Base-by-base conservation (phyloP, 1,284 basidiomycete species). In the Pyrrhoderma lamaoense region DNA sequence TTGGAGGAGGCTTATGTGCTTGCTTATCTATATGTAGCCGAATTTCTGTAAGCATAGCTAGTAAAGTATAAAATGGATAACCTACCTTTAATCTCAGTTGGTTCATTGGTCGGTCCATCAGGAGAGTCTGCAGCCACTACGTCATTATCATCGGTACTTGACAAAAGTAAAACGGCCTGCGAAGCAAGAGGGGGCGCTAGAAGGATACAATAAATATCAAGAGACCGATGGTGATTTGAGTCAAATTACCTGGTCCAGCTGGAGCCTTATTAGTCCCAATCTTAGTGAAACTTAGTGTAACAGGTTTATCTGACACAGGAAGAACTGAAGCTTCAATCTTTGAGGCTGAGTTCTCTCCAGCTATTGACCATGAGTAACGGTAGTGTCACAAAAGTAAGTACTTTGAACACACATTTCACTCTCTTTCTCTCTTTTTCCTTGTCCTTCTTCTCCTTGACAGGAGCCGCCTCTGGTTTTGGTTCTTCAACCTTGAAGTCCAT, bases 401-500 rank as follows among this genome's bases (percentile, higher is more conserved):
- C 11, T 13, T 18, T 14, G 14, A 16, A 36, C 57, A 37, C 27
- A 45, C 44, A 34, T 25, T 51, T 79, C 77, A 18, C 16, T 4
- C 48, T 37, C 18, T 49, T 72, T 67, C 79, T 82, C 13, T 60
- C 55, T 59, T 77, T 82, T 62, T 79, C 82, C 66, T 80, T 85
- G 59, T 83, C 74, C 56, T 82, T 83, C 61, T 78, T 77, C 57
- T 86, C 79, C 53, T 78, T 79, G 1, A 55, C 51, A 1, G 66
- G 61, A 14, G 68, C 58, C 5, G 64, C 56, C 2, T 60, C 55
- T 42, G 73, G 72, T 0, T 66, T 69, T 1, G 80, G 73, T 56
- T 80, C 74, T 51, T 86, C 84, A 1, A 90, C 86, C 59, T 90
- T 80, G 62, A 91, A 92, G 59, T 89, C 85, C 40, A 88, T 69